Evolutionary conservation across 371 early-diverging fungal species (phyloP), one percentile per base, ranked within the genome.

Genomic region (Apophysomyces trapeziformis): DNA sequence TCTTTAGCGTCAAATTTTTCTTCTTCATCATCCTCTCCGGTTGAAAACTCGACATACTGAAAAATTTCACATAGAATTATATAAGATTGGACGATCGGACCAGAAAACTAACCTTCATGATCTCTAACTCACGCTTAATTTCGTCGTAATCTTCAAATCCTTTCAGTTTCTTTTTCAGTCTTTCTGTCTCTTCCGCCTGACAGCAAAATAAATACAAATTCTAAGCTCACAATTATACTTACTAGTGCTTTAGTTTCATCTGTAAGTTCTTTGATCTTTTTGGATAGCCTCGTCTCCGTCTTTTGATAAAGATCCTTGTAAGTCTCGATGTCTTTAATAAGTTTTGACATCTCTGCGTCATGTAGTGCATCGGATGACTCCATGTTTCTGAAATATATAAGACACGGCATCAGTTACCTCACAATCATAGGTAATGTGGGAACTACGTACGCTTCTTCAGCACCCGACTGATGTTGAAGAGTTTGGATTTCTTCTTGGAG

Each of bases 111-210:
- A 88, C 92, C 83, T 94, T 95, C 77, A 96, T 85, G 38, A 96
- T 85, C 26, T 91, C 89, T 36, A 96, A 78, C 65, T 96, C 96
- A 35, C 90, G 84, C 70, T 92, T 93, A 54, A 96, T 89, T 64
- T 92, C 90, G 57, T 92, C 91, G 50, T 96, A 96, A 66, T 96
- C 95, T 14, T 84, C 83, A 68, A 75, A 84, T 44, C 73, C 69
- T 59, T 79, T 76, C 35, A 89, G 47, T 36, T 86, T 85, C 38
- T 73, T 83, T 37, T 79, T 77, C 14, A 84, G 63, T 4, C 70
- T 71, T n/a, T 80, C 80, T 8, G 80, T 72, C 70, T 89, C 89
- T n/a, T 87, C 85, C 4, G 72, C 70, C 73, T 80, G 76, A 18
- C 71, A 60, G 47, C n/a, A 11, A 37, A 44, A 13, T 7, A 41